Evolutionary conservation across 73 alveolate species (phyloP), one percentile per base, ranked within the genome.

Genomic region (Symbiodinium natans): DNA sequence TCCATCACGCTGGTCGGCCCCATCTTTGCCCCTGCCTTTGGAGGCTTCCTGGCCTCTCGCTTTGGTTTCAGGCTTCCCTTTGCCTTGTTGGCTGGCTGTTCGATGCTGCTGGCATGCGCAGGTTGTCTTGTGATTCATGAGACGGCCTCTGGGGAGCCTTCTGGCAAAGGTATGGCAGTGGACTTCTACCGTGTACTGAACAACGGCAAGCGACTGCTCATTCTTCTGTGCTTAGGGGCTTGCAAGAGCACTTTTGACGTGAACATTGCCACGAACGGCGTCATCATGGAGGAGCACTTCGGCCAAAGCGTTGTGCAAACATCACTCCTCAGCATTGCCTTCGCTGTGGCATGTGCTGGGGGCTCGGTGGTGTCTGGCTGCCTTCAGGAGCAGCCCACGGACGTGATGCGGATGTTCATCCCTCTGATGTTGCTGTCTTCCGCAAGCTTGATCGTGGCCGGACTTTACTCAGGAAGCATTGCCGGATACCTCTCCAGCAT

Each of bases 11-110:
- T 73, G 27, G 23, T 73, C 4, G 84, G 84, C 84, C 84, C 84
- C 27, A 73, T 73, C 84, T 73, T 73, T 29, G 84, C 84, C 43
- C 84, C 84, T 34, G 40, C 43, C 10, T 11, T 73, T 3, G 84
- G 84, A 73, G 84, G 84, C 27, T 21, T n/a, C 43, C 42, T 73
- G 84, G 84, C 43, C 23, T 36, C 84, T 13, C 10, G 31, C n/a
- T n/a, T 34, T n/a, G 84, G 84, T 21, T 73, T 41, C 43, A 73
- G 84, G 23, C 31, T 19, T 73, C 84, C 84, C 84, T 73, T 73
- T 34, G 43, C 23, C 29, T 29, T 73, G 84, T 21, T 73, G 41
- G 42, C 84, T 8, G 31, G 29, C 27, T n/a, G 29, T 19, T 17
- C 84, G 23, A 21, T 73, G 43, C 27, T 11, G 29, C 42, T 73